A percentile compares a stretch with the other conserved stretches of the same genome.
Conservation (phyloP, 768 basidiomycete species). For the Russula olivacea region DNA sequence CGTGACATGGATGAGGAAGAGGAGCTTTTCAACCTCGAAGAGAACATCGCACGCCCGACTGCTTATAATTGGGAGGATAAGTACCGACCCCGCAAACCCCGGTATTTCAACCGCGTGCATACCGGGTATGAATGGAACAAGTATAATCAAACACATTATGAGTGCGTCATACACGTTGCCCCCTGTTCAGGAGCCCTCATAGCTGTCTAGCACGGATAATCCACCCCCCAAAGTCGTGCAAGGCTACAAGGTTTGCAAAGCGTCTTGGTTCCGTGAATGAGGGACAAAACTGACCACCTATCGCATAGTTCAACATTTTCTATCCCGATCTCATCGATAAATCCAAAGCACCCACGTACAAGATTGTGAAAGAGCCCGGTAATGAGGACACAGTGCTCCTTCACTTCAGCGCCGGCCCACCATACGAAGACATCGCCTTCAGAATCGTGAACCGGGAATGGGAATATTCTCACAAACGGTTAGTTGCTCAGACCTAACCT, state of each 20-base stretch:
- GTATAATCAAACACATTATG: constrained; percentile 99
- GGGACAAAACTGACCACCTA: constrained; percentile 23
- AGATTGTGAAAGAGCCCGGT: constrained; percentile 87
- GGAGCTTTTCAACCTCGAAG: constrained; percentile 91
- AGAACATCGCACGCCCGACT: constrained; percentile 73
- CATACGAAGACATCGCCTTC: constrained; percentile 98
- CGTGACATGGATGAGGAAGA: constrained; percentile 94
- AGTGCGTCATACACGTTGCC: constrained; percentile 49
- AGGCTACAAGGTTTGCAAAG: constrained; percentile 77
- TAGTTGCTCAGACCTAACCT: constrained; percentile 6
- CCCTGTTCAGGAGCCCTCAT: constrained; percentile 22
- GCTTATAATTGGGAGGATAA: constrained; percentile 99
- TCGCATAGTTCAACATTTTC: constrained; percentile 82
- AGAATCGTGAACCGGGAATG: constrained; percentile 96
- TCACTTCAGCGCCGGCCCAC: constrained; percentile 93
- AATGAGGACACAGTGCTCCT: constrained; percentile 93
- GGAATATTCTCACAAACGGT: constrained; percentile 98
- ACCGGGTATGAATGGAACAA: constrained; percentile 99
- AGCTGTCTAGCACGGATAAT: constrained; percentile 74
- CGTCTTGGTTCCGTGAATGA: not conserved
- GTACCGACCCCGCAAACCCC: constrained; percentile 92
- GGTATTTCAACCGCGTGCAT: constrained; percentile 98
- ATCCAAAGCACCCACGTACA: constrained; percentile 93
- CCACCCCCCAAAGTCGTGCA: constrained; percentile 99
- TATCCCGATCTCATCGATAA: constrained; percentile 99